Evolutionary conservation across 2,329 filamentous ascomycete species (phyloP), one percentile per base, ranked within the genome.

Genomic region (Metarhizium brunneum): DNA sequence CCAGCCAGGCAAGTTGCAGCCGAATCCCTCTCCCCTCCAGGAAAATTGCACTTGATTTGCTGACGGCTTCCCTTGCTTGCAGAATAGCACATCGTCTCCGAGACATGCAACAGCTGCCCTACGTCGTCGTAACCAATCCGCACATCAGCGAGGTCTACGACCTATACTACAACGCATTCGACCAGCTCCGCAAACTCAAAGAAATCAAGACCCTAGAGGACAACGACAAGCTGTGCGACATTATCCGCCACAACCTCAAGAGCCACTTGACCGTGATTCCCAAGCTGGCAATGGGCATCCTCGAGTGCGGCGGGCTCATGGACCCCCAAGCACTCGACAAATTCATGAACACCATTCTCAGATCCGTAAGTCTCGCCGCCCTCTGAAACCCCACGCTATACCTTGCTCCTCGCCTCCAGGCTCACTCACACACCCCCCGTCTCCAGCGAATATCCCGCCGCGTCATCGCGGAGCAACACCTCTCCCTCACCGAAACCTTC

Each of bases 81-180:
- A 92, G 90, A 63, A 83, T 97, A 62, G 90, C 92, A 18, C 94
- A 99, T 72, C 88, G 94, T 38, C 85, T 99, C 60, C 90, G 95
- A 57, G 92, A 99, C 69, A 97, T 99, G 83, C 94, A 99, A 71
- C 92, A 89, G 60, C 79, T 99, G 45, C 94, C 94, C 18, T 99
- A 96, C 68, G 89, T 94, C 42, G 92, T 97, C 54, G 90, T 97
- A 50, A 92, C 89, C n/a, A 99, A 99, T 65, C 84, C 84, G 6
- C 90, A 99, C 70, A 88, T 99, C 59, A 90, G 88, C 67, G 86
- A 95, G 61, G 94, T 97, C 38, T 99, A 99, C 73, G 90, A 97
- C 69, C 80, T 96, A 6, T 99, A 99, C 76, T 95, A 96, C 73
- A 85, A 86, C 62, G 92, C 94, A n/a, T 99, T 99, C 65, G 94